Conservation (phyloP, 495 filamentous ascomycete genomes). For the Chaetomium fimeti region DNA sequence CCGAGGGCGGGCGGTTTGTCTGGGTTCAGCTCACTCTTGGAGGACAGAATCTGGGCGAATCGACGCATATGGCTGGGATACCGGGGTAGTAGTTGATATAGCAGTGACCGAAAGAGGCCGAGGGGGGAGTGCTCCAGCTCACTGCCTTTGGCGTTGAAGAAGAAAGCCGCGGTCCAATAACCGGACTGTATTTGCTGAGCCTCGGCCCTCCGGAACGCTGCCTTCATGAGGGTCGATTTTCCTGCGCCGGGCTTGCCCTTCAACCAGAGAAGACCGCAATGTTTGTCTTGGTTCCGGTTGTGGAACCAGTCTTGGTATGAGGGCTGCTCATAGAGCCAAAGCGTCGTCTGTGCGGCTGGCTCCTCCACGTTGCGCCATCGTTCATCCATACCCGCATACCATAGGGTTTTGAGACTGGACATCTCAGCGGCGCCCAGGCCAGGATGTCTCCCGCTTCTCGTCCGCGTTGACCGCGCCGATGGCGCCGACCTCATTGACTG, state of each 20-base stretch:
- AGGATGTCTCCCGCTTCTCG: too few species aligned
- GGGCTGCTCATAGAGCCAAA: neutral
- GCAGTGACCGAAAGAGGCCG: too few species aligned
- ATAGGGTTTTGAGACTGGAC: too few species aligned
- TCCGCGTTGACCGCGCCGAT: too few species aligned
- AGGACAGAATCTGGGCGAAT: too few species aligned
- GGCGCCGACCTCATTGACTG: too few species aligned
- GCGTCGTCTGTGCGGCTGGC: neutral
- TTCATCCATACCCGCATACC: too few species aligned
- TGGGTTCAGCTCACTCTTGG: neutral
- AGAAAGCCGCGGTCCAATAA: neutral
- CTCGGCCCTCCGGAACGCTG: neutral
- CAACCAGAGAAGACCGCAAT: neutral
- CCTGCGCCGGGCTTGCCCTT: neutral
- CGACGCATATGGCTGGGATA: too few species aligned
- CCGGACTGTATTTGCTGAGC: neutral
- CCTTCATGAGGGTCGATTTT: neutral
- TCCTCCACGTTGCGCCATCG: too few species aligned
- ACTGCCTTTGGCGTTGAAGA: neutral
- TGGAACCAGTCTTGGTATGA: neutral
- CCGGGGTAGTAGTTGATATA: too few species aligned
- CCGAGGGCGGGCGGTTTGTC: too few species aligned
- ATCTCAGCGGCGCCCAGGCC: too few species aligned
- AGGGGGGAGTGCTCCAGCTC: neutral
- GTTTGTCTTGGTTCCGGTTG: neutral